These are phyloP conservation scores for Penicillium nordicum DNA, from an alignment of 2,329 filamentous ascomycete species.

Conservation along the genomic window DNA sequence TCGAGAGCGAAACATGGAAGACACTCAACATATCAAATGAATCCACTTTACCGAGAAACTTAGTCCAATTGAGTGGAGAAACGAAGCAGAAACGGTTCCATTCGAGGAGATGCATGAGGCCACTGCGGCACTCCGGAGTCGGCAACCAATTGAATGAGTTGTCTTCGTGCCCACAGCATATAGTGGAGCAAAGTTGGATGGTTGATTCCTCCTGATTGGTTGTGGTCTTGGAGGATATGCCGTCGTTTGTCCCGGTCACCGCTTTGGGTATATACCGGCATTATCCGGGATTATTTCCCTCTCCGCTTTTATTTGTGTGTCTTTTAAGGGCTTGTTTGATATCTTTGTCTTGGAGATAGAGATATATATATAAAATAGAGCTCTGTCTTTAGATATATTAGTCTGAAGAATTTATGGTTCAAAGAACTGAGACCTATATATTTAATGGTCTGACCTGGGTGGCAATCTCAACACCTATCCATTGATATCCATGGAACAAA, in stretches of 20 bases:
- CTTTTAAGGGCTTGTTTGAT: not conserved
- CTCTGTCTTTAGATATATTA: not conserved
- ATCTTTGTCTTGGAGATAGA: not conserved
- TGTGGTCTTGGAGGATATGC: not conserved
- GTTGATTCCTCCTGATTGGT: not conserved
- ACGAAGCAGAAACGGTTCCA: not conserved
- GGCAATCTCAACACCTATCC: not conserved
- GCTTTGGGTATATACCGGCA: not conserved
- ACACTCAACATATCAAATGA: not conserved
- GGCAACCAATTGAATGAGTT: not conserved
- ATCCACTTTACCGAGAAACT: constrained; percentile 2
- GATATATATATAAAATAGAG: not conserved
- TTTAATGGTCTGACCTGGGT: not conserved
- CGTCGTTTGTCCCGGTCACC: constrained; percentile 3
- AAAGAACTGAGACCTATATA: not conserved
- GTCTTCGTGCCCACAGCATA: not conserved
- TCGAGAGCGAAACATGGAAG: not conserved
- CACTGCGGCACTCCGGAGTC: not conserved
- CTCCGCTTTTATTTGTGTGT: not conserved
- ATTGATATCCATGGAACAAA: not conserved
- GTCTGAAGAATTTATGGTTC: not conserved
- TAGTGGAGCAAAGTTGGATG: not conserved
- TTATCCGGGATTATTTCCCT: not conserved
- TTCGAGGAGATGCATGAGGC: constrained; percentile 1
- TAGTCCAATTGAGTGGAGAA: constrained; percentile 1